Conservation (phyloP, 495 filamentous ascomycete species). For the Trichoderma erinaceum region DNA sequence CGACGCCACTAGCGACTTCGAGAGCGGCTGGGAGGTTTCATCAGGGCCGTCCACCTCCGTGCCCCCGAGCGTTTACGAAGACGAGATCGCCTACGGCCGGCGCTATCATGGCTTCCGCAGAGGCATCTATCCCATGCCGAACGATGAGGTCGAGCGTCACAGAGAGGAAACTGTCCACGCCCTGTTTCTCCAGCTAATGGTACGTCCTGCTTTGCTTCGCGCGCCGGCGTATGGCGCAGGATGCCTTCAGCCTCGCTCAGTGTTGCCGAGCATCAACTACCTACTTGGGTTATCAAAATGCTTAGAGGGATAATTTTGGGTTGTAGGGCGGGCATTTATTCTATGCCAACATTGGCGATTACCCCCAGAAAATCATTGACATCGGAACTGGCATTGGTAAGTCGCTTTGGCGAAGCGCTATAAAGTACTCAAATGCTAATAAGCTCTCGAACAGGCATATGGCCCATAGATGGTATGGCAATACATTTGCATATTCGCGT, state of each 20-base stretch:
- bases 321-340: conserved; percentile 40
- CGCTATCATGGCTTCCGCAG: conserved; percentile 52
- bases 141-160: conserved; percentile 48
- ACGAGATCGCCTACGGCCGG: conserved; percentile 50
- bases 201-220: not conserved
- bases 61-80: conserved; percentile 36
- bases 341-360: conserved; percentile 36
- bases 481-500: not conserved
- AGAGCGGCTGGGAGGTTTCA: conserved; percentile 12
- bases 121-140: conserved; percentile 50
- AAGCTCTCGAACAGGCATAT: conserved; percentile 36
- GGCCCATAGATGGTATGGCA: conserved; percentile 39
- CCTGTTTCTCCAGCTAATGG: conserved; percentile 29
- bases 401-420: conserved; percentile 15
- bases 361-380: conserved; percentile 42
- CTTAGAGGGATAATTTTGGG: conserved; percentile 23
- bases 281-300: conserved; percentile 20
- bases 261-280: not conserved
- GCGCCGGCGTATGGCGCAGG: not conserved
- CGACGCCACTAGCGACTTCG: conserved; percentile 3
- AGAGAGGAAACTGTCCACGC: conserved; percentile 44
- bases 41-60: conserved; percentile 32
- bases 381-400: conserved; percentile 48
- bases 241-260: not conserved
- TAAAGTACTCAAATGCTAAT: not conserved